phyloP scores from a whole-genome alignment of 2,329 filamentous ascomycete species.

The Aspergillus proliferans region DNA sequence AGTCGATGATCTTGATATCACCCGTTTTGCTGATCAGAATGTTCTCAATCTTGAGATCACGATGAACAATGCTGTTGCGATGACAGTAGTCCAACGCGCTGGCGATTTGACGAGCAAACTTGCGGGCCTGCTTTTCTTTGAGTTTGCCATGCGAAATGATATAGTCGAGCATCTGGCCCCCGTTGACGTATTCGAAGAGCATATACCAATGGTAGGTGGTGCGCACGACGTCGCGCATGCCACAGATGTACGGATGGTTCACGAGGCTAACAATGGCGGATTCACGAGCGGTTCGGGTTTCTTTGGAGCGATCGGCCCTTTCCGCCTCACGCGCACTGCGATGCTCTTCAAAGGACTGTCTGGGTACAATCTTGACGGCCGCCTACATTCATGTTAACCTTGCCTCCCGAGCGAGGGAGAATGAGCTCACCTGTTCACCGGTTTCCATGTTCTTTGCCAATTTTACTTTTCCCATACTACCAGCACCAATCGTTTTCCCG shows the following conservation, averaged over 20 bases:
- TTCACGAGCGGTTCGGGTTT: constrained; percentile 88
- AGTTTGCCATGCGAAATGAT: constrained; percentile 97
- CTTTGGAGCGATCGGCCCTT: constrained; percentile 90
- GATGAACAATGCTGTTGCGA: constrained; percentile 94
- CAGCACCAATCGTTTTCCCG: constrained; percentile 93
- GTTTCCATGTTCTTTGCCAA: constrained; percentile 84
- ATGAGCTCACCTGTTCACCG: constrained; percentile 69
- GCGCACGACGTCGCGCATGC: constrained; percentile 87
- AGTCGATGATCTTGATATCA: constrained; percentile 99
- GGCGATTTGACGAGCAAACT: constrained; percentile 95
- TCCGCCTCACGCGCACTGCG: constrained; percentile 67
- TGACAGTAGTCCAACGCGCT: constrained; percentile 97
- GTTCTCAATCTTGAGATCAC: constrained; percentile 97
- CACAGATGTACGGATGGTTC: constrained; percentile 92
- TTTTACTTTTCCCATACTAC: constrained; percentile 99
- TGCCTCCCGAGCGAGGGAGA: neutral
- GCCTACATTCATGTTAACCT: constrained; percentile 51
- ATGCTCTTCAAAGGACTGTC: constrained; percentile 81
- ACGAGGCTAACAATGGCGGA: constrained; percentile 93
- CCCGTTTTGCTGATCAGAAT: constrained; percentile 98
- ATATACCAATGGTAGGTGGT: constrained; percentile 99
- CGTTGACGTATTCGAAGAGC: constrained; percentile 98
- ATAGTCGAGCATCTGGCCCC: constrained; percentile 98
- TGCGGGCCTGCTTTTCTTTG: constrained; percentile 96
- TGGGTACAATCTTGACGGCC: constrained; percentile 93